Percentiles rank a stretch among this genome's conserved stretches.
Evolutionary conservation across 805 yeast genomes (phyloP).

Genomic region (Saturnispora bothae): DNA sequence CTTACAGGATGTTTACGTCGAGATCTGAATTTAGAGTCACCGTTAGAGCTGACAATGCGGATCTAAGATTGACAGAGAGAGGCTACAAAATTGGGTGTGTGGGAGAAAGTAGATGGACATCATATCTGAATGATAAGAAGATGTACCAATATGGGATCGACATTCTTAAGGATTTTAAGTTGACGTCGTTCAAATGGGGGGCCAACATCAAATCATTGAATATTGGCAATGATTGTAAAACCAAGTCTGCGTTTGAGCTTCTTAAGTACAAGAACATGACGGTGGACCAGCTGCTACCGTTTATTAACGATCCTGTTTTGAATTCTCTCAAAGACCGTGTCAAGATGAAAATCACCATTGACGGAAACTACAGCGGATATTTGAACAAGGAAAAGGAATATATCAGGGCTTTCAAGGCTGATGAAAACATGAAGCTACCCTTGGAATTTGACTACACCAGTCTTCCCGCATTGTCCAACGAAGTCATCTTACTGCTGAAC

Average conservation of each 20-base stretch:
- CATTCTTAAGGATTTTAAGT: slow-evolving; percentile 33
- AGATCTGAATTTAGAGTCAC: slow-evolving; percentile 88
- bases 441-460: slow-evolving; percentile 47
- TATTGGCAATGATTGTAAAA: slow-evolving; percentile 44
- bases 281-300: slow-evolving; percentile 28
- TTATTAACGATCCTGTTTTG: slow-evolving; percentile 21
- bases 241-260: slow-evolving; percentile 61
- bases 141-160: slow-evolving; percentile 35
- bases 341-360: slow-evolving; percentile 55
- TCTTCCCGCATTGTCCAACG: slow-evolving; percentile 59
- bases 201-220: slow-evolving; percentile 33
- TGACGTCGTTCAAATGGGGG: slow-evolving; percentile 59
- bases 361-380: slow-evolving; percentile 77
- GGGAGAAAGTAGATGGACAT: slow-evolving; percentile 42
- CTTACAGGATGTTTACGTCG: slow-evolving; percentile 96
- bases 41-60: slow-evolving; percentile 92
- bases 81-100: slow-evolving; percentile 66
- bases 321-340: slow-evolving; percentile 34
- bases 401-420: slow-evolving; percentile 70
- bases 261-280: slow-evolving; percentile 41
- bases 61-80: slow-evolving; percentile 60
- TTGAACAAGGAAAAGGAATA: slow-evolving; percentile 61
- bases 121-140: slow-evolving; percentile 34
- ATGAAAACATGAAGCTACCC: slow-evolving; percentile 72
- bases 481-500: slow-evolving; percentile 60